These are phyloP conservation scores for Lichtheimia hyalospora DNA, from an alignment of 371 early-diverging fungal genomes.

Conservation along the genomic window DNA sequence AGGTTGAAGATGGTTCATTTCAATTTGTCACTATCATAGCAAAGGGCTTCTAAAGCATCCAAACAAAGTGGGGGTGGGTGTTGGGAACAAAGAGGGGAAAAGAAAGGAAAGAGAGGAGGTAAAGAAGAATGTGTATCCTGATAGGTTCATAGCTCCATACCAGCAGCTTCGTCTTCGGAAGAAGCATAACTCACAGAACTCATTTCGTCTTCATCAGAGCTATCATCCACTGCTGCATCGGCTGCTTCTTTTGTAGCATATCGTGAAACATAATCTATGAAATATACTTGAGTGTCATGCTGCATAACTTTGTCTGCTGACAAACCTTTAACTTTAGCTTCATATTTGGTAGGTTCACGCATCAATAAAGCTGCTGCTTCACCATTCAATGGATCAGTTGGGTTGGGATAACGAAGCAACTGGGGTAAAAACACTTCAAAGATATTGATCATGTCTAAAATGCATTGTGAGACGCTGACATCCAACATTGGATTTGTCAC, in stretches of 20 bases:
- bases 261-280: conserved; percentile 76
- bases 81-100: not conserved
- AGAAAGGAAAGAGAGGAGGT: not conserved
- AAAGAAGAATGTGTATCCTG: too few species aligned
- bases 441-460: conserved; percentile 94
- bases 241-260: conserved; percentile 89
- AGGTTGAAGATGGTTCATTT: too few species aligned
- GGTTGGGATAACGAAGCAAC: conserved; percentile 97
- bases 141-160: conserved; percentile 66
- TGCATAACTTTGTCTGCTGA: not conserved
- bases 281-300: not conserved
- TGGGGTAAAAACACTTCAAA: conserved; percentile 99
- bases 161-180: conserved; percentile 79
- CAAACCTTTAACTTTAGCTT: conserved; percentile 85
- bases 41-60: too few species aligned
- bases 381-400: conserved; percentile 99
- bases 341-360: conserved; percentile 92
- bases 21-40: too few species aligned
- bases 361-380: conserved; percentile 98
- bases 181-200: conserved; percentile 78
- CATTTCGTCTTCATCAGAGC: conserved; percentile 74
- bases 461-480: not conserved
- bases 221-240: conserved; percentile 79
- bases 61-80: too few species aligned
- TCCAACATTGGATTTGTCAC: not conserved